phyloP scores from a whole-genome alignment of 1,284 basidiomycete species.

The Salmacisia buchloeana region DNA sequence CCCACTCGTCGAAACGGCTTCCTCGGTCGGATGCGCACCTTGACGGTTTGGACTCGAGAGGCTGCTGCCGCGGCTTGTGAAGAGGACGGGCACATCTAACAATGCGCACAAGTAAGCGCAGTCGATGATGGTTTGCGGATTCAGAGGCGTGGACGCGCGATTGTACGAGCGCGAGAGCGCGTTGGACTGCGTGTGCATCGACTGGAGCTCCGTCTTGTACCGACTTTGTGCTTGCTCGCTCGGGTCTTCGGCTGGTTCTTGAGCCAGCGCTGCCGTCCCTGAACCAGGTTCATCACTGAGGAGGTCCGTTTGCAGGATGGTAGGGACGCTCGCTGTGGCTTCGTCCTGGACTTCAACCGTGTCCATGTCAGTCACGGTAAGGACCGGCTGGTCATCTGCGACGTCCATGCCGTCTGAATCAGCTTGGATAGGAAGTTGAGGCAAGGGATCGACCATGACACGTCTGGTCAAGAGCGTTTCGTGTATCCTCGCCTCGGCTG shows the following conservation, averaged over 20 bases:
- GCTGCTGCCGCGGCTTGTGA: slow-evolving; percentile 38
- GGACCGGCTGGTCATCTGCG: background rate
- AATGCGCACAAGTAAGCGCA: slow-evolving; percentile 34
- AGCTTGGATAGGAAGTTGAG: background rate
- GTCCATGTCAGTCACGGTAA: background rate
- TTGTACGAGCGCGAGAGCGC: slow-evolving; percentile 32
- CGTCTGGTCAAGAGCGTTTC: background rate
- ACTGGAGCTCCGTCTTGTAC: slow-evolving; percentile 3
- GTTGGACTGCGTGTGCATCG: slow-evolving; percentile 21
- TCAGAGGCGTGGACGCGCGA: slow-evolving; percentile 26
- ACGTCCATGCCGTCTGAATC: background rate
- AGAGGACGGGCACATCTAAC: slow-evolving; percentile 39
- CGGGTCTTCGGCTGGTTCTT: background rate
- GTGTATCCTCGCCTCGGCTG: background rate
- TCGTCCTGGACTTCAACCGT: background rate
- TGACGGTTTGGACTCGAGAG: slow-evolving; percentile 20
- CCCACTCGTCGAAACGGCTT: too few relatives aligned
- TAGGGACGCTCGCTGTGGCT: background rate
- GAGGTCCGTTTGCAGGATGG: background rate
- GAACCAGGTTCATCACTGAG: too few relatives aligned
- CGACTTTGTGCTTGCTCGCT: background rate
- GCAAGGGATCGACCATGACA: background rate
- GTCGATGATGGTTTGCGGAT: slow-evolving; percentile 26
- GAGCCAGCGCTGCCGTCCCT: too few relatives aligned
- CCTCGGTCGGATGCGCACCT: too few relatives aligned